Conservation (phyloP, 2,329 filamentous ascomycete species). For the Sporothrix dimorphospora region DNA sequence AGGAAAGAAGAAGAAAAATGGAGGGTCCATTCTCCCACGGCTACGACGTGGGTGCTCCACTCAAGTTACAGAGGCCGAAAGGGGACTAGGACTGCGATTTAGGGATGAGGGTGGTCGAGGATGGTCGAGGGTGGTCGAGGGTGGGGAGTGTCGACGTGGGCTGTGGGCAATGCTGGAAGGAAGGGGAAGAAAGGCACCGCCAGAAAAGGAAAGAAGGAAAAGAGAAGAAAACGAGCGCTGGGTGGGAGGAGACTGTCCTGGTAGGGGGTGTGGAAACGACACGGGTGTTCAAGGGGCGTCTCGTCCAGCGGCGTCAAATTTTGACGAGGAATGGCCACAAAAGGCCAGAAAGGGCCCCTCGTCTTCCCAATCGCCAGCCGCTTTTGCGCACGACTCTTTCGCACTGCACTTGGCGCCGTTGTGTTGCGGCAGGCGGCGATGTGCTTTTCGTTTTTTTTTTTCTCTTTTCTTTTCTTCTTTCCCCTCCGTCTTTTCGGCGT, state of each 20-base stretch:
- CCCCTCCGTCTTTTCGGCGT: no score
- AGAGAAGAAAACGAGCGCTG: no score
- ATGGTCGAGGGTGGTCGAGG: not conserved
- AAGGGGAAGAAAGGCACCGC: conserved; percentile 7
- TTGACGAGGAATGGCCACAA: not conserved
- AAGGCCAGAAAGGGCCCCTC: not conserved
- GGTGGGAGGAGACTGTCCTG: no score
- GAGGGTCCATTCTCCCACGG: not conserved
- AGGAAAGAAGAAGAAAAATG: conserved; percentile 14
- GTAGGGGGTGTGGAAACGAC: conserved; percentile 11
- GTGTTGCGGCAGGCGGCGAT: conserved; percentile 11
- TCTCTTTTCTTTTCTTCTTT: no score
- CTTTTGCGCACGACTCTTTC: conserved; percentile 5
- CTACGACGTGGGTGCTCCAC: conserved; percentile 9
- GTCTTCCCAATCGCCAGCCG: conserved; percentile 15
- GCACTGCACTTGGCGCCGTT: not conserved
- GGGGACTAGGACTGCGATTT: conserved; percentile 19
- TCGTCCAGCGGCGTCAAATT: not conserved
- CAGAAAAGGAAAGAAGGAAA: not conserved
- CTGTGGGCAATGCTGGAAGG: not conserved
- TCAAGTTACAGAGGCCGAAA: conserved; percentile 24
- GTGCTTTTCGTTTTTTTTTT: no score
- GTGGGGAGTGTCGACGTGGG: conserved; percentile 22
- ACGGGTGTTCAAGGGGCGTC: not conserved
- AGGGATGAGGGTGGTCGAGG: not conserved